phyloP scores from a whole-genome alignment of 1,139 yeast species.

The Geotrichum candidum region DNA sequence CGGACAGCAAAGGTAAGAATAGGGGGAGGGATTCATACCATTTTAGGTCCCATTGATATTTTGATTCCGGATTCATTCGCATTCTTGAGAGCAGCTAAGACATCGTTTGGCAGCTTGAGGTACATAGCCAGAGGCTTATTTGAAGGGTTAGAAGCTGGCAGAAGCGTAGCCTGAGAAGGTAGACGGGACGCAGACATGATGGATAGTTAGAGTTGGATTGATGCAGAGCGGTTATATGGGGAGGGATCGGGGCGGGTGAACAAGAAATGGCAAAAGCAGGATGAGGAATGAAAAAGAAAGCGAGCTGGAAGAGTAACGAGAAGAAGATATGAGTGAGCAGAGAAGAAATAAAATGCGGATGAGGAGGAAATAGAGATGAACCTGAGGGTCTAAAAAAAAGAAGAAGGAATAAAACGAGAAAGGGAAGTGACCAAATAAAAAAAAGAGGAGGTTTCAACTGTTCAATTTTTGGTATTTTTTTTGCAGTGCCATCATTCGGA shows the following conservation, averaged over 20 bases:
- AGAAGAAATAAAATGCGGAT: neutral
- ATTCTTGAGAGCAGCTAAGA: slow-evolving; percentile 14
- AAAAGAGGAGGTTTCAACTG: neutral
- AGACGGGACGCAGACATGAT: neutral
- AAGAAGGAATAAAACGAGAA: neutral
- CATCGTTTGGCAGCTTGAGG: slow-evolving; percentile 29
- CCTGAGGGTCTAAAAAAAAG: neutral
- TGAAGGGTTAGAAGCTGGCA: neutral
- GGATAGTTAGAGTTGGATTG: neutral
- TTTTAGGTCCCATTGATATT: slow-evolving; percentile 7
- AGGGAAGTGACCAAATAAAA: neutral
- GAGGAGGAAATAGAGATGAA: neutral
- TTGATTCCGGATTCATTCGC: slow-evolving; percentile 8
- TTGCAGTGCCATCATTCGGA: neutral
- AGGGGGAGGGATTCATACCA: slow-evolving; percentile 1
- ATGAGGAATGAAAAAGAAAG: neutral
- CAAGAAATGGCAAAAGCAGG: neutral
- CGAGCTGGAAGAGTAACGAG: neutral
- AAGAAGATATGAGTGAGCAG: neutral
- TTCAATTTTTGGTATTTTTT: neutral
- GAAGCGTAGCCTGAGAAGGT: neutral
- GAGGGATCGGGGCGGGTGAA: neutral
- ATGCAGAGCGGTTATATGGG: neutral
- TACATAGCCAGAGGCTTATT: slow-evolving; percentile 26
- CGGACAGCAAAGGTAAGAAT: neutral